Evolutionary conservation across 495 filamentous ascomycete genomes (phyloP).

Genomic region (Aspergillus homomorphus): DNA sequence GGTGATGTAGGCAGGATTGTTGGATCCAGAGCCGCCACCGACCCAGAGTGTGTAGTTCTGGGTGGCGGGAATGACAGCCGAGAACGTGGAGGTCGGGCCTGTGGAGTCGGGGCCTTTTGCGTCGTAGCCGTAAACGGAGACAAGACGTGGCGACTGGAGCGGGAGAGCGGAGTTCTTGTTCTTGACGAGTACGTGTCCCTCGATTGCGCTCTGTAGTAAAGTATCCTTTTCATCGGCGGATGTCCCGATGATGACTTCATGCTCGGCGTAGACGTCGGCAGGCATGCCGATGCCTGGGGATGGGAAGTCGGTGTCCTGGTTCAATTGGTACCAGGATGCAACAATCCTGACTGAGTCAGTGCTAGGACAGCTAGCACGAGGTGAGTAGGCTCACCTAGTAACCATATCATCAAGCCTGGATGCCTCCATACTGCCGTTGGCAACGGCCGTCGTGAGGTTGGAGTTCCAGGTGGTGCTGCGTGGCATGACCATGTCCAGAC

Average conservation of each 20-base stretch:
- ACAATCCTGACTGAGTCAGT: constrained; percentile 73
- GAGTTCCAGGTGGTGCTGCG: constrained; percentile 44
- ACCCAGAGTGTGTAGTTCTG: constrained; percentile 59
- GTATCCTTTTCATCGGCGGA: constrained; percentile 11
- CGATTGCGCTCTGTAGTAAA: constrained; percentile 52
- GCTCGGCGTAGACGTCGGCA: not conserved
- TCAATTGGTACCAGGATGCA: constrained; percentile 80
- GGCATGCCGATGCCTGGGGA: constrained; percentile 49
- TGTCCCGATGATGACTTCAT: constrained; percentile 34
- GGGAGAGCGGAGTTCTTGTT: constrained; percentile 64
- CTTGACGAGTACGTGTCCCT: constrained; percentile 70
- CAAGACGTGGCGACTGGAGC: constrained; percentile 49
- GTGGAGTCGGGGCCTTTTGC: constrained; percentile 20
- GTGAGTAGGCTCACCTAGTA: constrained; percentile 46
- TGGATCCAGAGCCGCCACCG: constrained; percentile 62
- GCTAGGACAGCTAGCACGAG: constrained; percentile 20
- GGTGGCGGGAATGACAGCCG: constrained; percentile 16
- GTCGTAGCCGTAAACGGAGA: constrained; percentile 73
- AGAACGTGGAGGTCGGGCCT: not conserved
- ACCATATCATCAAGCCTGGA: constrained; percentile 56
- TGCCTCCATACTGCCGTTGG: constrained; percentile 44
- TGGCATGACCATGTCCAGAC: constrained; percentile 61
- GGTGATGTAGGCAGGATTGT: constrained; percentile 55
- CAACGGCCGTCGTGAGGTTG: constrained; percentile 50
- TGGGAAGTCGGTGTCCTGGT: constrained; percentile 62